phyloP scores from a whole-genome alignment of 352 stramenopile genomes.

The Phytophthora quininea region DNA sequence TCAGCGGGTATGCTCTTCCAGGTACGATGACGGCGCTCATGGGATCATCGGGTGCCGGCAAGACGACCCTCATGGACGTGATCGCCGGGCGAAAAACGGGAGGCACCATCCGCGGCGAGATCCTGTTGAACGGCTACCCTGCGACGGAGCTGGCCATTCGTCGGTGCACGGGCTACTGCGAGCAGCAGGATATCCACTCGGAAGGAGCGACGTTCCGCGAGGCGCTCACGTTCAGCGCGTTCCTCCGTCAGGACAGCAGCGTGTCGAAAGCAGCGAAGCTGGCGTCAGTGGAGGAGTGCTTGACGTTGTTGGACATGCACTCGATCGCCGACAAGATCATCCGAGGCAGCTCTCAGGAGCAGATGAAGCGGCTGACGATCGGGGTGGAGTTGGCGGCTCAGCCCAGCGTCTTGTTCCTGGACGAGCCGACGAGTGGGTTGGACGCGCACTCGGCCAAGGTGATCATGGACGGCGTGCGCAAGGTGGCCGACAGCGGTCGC shows the following conservation, averaged over 20 bases:
- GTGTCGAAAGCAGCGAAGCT: constrained; percentile 34
- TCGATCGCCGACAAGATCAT: constrained; percentile 47
- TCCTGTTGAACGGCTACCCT: constrained; percentile 48
- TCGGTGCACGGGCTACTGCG: constrained; percentile 39
- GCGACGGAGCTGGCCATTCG: constrained; percentile 34
- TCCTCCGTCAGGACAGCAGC: constrained; percentile 56
- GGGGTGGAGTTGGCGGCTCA: constrained; percentile 91
- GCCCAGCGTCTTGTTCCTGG: constrained; percentile 83
- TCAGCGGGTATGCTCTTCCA: constrained; percentile 53
- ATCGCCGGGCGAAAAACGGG: constrained; percentile 89
- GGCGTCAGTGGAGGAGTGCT: constrained; percentile 36
- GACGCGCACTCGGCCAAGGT: constrained; percentile 84
- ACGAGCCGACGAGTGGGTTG: constrained; percentile 88
- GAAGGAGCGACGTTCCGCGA: constrained; percentile 79
- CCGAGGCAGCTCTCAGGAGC: constrained; percentile 41
- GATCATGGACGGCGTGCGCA: constrained; percentile 70
- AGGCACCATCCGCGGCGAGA: constrained; percentile 61
- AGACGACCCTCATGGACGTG: constrained; percentile 55
- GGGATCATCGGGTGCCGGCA: constrained; percentile 69
- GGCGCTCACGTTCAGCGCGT: constrained; percentile 86
- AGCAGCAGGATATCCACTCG: constrained; percentile 28
- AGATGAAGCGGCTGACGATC: constrained; percentile 77
- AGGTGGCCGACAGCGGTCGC: constrained; percentile 64
- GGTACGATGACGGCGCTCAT: constrained; percentile 59
- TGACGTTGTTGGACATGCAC: constrained; percentile 39